These are phyloP conservation scores for Colletotrichum lini DNA, from an alignment of 2,329 filamentous ascomycete species.

Conservation along the genomic window DNA sequence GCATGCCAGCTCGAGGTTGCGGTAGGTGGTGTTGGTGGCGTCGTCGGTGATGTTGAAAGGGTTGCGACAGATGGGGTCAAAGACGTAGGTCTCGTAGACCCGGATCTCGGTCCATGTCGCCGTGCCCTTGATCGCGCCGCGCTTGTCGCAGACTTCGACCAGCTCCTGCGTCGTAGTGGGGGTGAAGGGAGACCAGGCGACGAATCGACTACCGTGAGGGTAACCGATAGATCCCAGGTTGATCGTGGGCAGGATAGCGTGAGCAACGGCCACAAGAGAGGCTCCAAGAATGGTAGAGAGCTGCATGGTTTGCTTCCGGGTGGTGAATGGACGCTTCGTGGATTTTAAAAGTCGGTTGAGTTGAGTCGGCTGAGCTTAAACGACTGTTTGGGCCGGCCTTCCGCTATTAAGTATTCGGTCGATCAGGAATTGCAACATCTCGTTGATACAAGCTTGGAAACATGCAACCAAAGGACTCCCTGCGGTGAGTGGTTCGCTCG, in stretches of 20 bases:
- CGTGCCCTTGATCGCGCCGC: slow-evolving; percentile 28
- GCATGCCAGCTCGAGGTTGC: slow-evolving; percentile 33
- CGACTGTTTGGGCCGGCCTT: neutral
- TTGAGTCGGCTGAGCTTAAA: neutral
- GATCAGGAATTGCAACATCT: no score
- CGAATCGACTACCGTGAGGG: slow-evolving; percentile 10
- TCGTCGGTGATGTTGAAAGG: slow-evolving; percentile 33
- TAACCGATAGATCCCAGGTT: slow-evolving; percentile 24
- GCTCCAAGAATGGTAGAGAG: neutral
- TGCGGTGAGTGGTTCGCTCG: no score
- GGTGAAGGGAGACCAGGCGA: slow-evolving; percentile 31
- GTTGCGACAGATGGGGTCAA: slow-evolving; percentile 33
- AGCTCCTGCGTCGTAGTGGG: slow-evolving; percentile 31
- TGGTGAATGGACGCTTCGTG: neutral
- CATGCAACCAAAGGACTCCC: neutral
- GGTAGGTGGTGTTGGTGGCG: slow-evolving; percentile 19
- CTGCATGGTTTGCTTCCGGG: neutral
- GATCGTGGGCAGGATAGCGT: slow-evolving; percentile 25
- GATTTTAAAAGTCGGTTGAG: neutral
- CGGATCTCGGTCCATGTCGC: slow-evolving; percentile 34
- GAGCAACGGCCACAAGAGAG: neutral
- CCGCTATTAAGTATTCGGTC: no score
- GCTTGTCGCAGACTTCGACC: slow-evolving; percentile 11
- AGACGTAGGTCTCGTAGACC: slow-evolving; percentile 25
- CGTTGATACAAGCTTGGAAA: neutral